Conservation (phyloP, 2,329 filamentous ascomycete genomes). For the Cryphonectria carpinicola region DNA sequence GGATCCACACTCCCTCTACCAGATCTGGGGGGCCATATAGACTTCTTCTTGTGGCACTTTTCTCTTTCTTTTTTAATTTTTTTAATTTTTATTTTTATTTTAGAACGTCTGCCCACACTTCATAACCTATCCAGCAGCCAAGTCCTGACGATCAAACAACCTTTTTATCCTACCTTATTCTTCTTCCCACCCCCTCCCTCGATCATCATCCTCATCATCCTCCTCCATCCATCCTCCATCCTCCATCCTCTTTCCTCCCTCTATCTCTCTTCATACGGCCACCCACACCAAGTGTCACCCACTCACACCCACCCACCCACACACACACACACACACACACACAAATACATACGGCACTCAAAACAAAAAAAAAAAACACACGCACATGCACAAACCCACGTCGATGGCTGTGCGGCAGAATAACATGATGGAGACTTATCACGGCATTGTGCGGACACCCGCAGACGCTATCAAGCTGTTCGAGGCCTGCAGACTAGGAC, state of each 20-base stretch:
- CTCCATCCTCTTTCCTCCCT: constrained; percentile 7
- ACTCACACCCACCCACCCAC: too few species aligned
- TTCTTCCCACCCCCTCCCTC: not conserved
- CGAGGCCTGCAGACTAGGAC: constrained; percentile 88
- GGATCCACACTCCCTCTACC: constrained; percentile 23
- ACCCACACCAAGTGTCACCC: not conserved
- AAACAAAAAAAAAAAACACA: not conserved
- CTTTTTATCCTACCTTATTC: constrained; percentile 3
- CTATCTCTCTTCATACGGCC: not conserved
- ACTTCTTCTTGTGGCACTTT: constrained; percentile 16
- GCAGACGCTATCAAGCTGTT: constrained; percentile 98
- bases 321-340: constrained; percentile 1
- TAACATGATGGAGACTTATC: constrained; percentile 87
- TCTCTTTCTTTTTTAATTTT: constrained; percentile 19
- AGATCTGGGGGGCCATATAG: constrained; percentile 28
- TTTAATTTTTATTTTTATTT: constrained; percentile 20
- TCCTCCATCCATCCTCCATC: not conserved
- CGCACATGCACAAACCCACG: not conserved
- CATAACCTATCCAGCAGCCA: constrained; percentile 3
- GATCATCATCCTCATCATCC: constrained; percentile 5
- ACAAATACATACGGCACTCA: not conserved
- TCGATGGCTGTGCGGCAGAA: constrained; percentile 28
- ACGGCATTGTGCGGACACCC: constrained; percentile 93
- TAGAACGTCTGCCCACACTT: constrained; percentile 20
- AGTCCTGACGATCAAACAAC: constrained; percentile 14